Evolutionary conservation across 139 green algal genomes (phyloP).

Genomic region (Chlorella sp.): DNA sequence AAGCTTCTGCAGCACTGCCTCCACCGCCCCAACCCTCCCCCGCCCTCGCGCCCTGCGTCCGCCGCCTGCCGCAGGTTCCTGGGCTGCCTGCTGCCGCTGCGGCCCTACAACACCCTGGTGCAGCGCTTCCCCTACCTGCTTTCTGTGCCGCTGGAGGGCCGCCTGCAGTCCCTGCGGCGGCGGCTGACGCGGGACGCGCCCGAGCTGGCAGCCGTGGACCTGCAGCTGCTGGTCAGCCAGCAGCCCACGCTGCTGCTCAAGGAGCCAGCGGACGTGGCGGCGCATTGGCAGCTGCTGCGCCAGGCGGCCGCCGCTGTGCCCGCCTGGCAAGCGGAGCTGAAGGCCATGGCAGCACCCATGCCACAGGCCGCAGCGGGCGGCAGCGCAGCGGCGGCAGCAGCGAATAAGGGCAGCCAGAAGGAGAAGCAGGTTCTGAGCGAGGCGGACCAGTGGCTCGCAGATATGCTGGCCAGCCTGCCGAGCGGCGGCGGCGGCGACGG

Average conservation of each 20-base stretch:
- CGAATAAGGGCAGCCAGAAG: neutral
- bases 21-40: neutral
- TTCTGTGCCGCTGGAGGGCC: neutral
- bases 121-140: constrained; percentile 18
- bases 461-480: neutral
- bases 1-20: too few species aligned
- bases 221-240: constrained; percentile 11
- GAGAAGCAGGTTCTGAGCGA: neutral
- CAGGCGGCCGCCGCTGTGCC: neutral
- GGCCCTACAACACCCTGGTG: neutral
- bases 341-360: neutral
- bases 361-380: neutral
- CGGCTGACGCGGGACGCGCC: neutral
- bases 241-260: constrained; percentile 19
- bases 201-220: neutral
- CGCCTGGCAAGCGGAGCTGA: neutral
- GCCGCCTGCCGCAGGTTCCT: neutral
- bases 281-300: neutral
- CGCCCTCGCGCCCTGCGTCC: neutral
- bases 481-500: neutral
- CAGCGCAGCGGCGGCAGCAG: neutral
- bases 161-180: neutral
- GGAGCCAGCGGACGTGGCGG: neutral
- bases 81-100: neutral
- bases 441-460: neutral